Percentiles rank a stretch among this genome's conserved stretches.
phyloP scores from a whole-genome alignment of 306 rosid genomes.

The Hippophae rhamnoides region DNA sequence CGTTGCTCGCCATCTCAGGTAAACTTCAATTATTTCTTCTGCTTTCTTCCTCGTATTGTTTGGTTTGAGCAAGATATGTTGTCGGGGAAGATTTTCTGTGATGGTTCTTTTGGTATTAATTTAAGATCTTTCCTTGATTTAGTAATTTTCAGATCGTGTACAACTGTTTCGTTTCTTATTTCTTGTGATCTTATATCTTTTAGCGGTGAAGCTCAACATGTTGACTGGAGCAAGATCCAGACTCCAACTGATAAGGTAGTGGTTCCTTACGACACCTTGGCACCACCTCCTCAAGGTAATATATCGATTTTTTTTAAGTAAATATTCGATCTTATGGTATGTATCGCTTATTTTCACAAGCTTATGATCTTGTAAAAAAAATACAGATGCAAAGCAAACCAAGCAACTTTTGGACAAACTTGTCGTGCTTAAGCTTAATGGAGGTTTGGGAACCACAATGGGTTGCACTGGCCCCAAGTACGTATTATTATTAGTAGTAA shows the following conservation, averaged over 20 bases:
- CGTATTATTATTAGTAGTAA: background rate
- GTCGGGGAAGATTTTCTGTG: background rate
- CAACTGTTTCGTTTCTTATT: background rate
- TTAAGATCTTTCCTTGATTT: background rate
- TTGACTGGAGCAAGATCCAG: slow-evolving; percentile 98
- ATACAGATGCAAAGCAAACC: slow-evolving; percentile 35
- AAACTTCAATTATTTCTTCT: background rate
- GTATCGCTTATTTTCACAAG: background rate
- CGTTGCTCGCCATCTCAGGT: slow-evolving; percentile 88
- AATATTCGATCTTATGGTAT: background rate
- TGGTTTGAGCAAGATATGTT: slow-evolving; percentile 2
- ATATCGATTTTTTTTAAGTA: background rate
- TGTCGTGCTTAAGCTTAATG: slow-evolving; percentile 56
- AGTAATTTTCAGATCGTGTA: background rate
- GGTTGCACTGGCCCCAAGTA: slow-evolving; percentile 57
- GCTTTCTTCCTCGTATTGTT: background rate
- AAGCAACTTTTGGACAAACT: slow-evolving; percentile 60
- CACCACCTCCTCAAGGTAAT: slow-evolving; percentile 58
- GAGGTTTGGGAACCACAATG: slow-evolving; percentile 29
- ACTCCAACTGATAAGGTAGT: slow-evolving; percentile 96
- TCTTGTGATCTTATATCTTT: background rate
- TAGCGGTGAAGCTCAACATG: slow-evolving; percentile 89
- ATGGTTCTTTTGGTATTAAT: background rate
- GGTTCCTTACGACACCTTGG: slow-evolving; percentile 78
- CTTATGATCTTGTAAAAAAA: slow-evolving; percentile 7